These are phyloP conservation scores for Panicum hallii DNA, from an alignment of 202 grass and related monocot genomes.

Conservation along the genomic window DNA sequence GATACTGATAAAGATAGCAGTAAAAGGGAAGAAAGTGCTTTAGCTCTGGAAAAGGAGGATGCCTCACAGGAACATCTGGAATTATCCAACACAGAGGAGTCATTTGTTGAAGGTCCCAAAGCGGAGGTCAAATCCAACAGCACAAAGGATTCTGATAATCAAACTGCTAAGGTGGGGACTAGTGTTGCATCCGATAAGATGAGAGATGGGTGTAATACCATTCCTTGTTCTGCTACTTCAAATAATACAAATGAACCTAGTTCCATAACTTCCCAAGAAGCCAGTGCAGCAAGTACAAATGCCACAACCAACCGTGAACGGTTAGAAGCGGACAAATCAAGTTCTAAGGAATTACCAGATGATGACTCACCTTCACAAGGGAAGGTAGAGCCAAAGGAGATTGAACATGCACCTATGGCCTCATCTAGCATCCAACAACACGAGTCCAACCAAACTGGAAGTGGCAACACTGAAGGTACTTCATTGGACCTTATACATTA, in stretches of 20 bases:
- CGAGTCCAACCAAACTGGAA: slow-evolving; percentile 39
- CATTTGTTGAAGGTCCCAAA: neutral
- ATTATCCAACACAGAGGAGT: slow-evolving; percentile 36
- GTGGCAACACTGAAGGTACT: slow-evolving; percentile 45
- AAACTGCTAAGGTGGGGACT: neutral
- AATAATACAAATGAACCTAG: slow-evolving; percentile 49
- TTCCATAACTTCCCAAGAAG: slow-evolving; percentile 44
- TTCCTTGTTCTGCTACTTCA: slow-evolving; percentile 14
- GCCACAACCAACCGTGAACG: slow-evolving; percentile 13
- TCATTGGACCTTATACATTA: slow-evolving; percentile 8
- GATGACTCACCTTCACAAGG: slow-evolving; percentile 33
- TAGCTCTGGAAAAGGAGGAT: slow-evolving; percentile 44
- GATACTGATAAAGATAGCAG: slow-evolving; percentile 31
- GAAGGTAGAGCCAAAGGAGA: slow-evolving; percentile 26
- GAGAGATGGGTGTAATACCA: slow-evolving; percentile 31
- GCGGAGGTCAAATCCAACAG: slow-evolving; percentile 20
- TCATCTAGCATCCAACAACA: slow-evolving; percentile 28
- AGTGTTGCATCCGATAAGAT: slow-evolving; percentile 30
- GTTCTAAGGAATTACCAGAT: slow-evolving; percentile 15
- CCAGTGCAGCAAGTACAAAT: slow-evolving; percentile 38
- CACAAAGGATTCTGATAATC: slow-evolving; percentile 43
- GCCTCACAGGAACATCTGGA: slow-evolving; percentile 22
- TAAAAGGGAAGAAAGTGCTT: slow-evolving; percentile 40
- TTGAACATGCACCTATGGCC: slow-evolving; percentile 18
- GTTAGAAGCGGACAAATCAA: slow-evolving; percentile 25